These are phyloP conservation scores for Pythium apleroticum DNA, from an alignment of 352 stramenopile species.

Conservation along the genomic window DNA sequence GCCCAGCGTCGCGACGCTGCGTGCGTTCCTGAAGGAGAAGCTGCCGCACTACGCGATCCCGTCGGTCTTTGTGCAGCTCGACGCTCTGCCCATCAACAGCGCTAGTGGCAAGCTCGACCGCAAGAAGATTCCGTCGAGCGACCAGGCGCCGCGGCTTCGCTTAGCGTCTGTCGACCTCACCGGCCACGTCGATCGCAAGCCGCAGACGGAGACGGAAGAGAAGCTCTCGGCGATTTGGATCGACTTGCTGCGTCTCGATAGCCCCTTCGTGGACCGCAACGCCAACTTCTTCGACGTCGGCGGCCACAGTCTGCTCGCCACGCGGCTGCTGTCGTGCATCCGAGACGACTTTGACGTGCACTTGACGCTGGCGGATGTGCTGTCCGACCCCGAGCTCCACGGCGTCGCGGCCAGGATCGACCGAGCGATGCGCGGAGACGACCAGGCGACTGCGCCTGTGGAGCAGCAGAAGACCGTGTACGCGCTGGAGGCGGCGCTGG, in stretches of 20 bases:
- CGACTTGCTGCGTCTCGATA: conserved; percentile 63
- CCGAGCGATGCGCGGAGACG: conserved; percentile 13
- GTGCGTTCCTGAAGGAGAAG: conserved; percentile 67
- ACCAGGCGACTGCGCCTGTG: neutral
- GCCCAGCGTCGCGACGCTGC: conserved; percentile 60
- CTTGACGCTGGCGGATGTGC: conserved; percentile 74
- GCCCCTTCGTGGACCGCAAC: conserved; percentile 52
- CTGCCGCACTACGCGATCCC: conserved; percentile 86
- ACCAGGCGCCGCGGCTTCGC: conserved; percentile 65
- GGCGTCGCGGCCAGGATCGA: conserved; percentile 63
- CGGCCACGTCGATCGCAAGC: conserved; percentile 37
- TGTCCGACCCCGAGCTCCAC: conserved; percentile 54
- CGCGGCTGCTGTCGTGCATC: conserved; percentile 70
- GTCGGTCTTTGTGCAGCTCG: conserved; percentile 76
- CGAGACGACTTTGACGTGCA: conserved; percentile 63
- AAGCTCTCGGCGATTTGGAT: conserved; percentile 63
- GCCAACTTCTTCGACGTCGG: conserved; percentile 83
- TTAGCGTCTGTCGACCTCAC: conserved; percentile 76
- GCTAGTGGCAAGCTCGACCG: conserved; percentile 88
- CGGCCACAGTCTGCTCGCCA: conserved; percentile 77
- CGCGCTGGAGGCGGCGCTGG: conserved; percentile 61
- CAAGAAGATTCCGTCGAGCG: conserved; percentile 81
- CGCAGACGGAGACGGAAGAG: conserved; percentile 61
- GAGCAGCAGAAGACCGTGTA: conserved; percentile 42
- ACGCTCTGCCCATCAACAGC: conserved; percentile 86